Evolutionary conservation across 2,329 filamentous ascomycete genomes (phyloP).

Genomic region (Ilyonectria mors-panacis): DNA sequence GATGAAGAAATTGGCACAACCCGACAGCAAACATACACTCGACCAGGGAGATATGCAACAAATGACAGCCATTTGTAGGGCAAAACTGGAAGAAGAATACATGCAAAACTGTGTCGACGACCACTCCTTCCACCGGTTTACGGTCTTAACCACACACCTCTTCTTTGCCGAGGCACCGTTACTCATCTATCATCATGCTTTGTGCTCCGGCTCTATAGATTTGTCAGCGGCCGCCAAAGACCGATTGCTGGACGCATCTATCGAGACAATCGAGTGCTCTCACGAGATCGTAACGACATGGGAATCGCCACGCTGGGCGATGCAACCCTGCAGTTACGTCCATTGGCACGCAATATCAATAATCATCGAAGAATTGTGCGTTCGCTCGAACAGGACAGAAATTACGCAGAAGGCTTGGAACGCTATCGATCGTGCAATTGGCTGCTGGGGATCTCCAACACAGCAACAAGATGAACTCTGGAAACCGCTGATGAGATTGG

Average conservation of each 20-base stretch:
- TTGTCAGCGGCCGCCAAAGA: not conserved
- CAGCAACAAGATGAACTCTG: conserved; percentile 20
- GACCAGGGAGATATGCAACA: conserved; percentile 13
- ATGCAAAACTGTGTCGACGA: conserved; percentile 19
- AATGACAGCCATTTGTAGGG: conserved; percentile 9
- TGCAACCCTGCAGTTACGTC: conserved; percentile 17
- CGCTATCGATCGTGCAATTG: conserved; percentile 19
- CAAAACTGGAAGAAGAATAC: conserved; percentile 20
- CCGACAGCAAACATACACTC: not conserved
- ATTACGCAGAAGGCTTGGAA: conserved; percentile 22
- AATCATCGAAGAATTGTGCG: conserved; percentile 12
- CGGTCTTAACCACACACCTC: conserved; percentile 16
- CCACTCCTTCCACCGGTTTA: conserved; percentile 22
- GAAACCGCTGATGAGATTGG: conserved; percentile 16
- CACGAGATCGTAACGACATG: conserved; percentile 21
- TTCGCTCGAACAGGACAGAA: not conserved
- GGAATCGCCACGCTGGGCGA: conserved; percentile 17
- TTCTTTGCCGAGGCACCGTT: conserved; percentile 23
- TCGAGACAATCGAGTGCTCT: conserved; percentile 27
- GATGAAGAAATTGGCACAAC: conserved; percentile 6
- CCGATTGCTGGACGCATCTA: conserved; percentile 8
- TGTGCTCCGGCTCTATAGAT: conserved; percentile 8
- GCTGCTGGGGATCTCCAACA: conserved; percentile 9
- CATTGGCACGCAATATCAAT: conserved; percentile 27
- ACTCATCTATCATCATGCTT: conserved; percentile 21